Base-by-base conservation (phyloP, 1,139 yeast species). In the Blastobotrys illinoisensis region DNA sequence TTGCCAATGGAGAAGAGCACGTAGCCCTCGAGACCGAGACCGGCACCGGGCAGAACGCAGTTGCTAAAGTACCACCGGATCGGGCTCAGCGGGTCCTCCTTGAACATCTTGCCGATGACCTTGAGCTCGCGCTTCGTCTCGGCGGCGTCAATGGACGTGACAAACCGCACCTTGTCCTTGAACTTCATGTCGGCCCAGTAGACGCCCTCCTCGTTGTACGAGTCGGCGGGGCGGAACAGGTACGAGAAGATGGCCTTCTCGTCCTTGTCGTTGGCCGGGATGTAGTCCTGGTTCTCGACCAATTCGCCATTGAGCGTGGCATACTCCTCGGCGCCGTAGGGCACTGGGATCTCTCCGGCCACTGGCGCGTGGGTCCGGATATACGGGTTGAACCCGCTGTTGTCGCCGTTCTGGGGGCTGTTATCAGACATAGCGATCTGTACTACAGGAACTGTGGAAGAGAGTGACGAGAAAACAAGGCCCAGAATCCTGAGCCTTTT, bases 151-250 rank as follows among this genome's bases (percentile, higher is more conserved):
- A 69, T 69, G 47, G 55, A 50, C 56, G 54, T 57, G 54, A 69
- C 66, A 61, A 71, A 71, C 21, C 50, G 23, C 26, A 61, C 53
- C 26, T 66, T 63, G 63, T 68, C 50, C 21, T 56, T 44, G 18
- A 65, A 53, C 11, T 72, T 70, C 62, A 71, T 51, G 54, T 71
- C 74, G 28, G 74, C 74, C 74, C 74, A 71, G 64, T 71, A 71
- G 19, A 52, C 59, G 26, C 73, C 73, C 26, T 68, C 67, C 23
- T 56, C 60, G 43, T 60, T 60, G 58, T 68, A 70, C 23, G 65
- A 55, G 50, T 70, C 74, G 3, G 56, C 62, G 7, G 74, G 74
- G 50, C 68, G 68, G 45, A 70, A 56, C 24, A 71, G 56, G 51
- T 67, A 63, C 49, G 63, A 62, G 62, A 70, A 69, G 47, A 68